Evolutionary conservation across 176 grass and related monocot genomes (phyloP).

Genomic region (Bromus sterilis): DNA sequence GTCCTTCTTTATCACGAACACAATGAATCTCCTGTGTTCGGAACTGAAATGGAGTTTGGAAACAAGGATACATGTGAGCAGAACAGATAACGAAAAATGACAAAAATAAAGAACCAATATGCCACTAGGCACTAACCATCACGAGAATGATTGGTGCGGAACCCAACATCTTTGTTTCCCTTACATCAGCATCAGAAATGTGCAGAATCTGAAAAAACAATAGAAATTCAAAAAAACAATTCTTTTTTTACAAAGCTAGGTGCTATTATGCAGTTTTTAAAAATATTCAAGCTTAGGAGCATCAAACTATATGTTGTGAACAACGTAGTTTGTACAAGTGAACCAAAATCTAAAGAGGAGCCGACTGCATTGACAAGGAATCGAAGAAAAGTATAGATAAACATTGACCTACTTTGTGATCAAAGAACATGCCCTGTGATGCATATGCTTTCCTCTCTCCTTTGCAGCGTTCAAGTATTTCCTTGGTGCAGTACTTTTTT

Average conservation of each 20-base stretch:
- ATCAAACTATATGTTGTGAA: constrained; percentile 9
- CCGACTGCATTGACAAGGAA: background rate
- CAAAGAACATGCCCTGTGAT: constrained; percentile 82
- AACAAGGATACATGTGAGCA: constrained; percentile 8
- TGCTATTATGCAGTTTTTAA: background rate
- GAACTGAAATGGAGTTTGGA: constrained; percentile 54
- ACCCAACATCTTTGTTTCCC: constrained; percentile 96
- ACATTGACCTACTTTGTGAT: constrained; percentile 69
- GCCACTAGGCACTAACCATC: constrained; percentile 27
- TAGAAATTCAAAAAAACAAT: background rate
- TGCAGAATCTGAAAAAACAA: constrained; percentile 75
- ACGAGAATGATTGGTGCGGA: constrained; percentile 72
- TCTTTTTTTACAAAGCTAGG: background rate
- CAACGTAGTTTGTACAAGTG: background rate
- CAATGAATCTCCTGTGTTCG: constrained; percentile 97
- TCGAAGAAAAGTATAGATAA: background rate
- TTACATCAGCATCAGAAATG: constrained; percentile 88
- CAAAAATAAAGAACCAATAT: background rate
- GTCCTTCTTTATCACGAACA: constrained; percentile 72
- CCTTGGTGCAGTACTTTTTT: constrained; percentile 81
- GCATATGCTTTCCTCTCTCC: constrained; percentile 79
- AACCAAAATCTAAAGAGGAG: background rate
- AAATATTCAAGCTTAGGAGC: constrained; percentile 7
- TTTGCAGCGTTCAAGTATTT: constrained; percentile 93
- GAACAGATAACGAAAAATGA: constrained; percentile 7